Base-by-base conservation (phyloP, 2,329 filamentous ascomycete genomes). In the Dryadomyces quercivorus region DNA sequence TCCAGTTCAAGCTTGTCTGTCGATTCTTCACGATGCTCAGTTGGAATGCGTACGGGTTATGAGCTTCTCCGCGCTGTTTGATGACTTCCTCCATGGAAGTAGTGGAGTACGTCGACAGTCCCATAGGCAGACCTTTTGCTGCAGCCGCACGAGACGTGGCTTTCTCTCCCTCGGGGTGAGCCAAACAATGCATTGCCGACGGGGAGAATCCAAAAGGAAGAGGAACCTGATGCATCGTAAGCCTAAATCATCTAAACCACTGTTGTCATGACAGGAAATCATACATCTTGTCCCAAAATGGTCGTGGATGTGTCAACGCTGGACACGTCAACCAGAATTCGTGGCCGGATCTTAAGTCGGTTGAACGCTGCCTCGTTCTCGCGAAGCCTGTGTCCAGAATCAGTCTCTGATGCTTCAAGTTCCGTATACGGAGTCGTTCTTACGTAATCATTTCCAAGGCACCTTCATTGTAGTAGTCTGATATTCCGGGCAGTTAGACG, bases 391-490 rank as follows among this genome's bases (percentile, higher is more conserved):
- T 31, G 26, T 4, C 4, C 8, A 31, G 4, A 16, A 5, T 21
- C 20, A 22, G 12, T 22, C 21, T n/a, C 20, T 9, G 6, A 26
- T 42, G 8, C 43, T 7, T 43, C 38, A 46, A 31, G 12, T 31
- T n/a, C 2, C 34, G 7, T 8, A 13, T 50, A 42, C 5, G 16
- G 10, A 42, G 13, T 7, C 26, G 6, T 34, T 34, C 51, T 15
- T 46, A 70, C 67, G 75, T 78, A 55, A 74, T 66, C 26, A 76
- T 66, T 57, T 78, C 75, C 65, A 77, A 78, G 3, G 76, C 74
- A 7, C 77, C 77, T 57, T 75, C 76, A 61, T 81, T 80, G 63
- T 75, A 80, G 64, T 79, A 81, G 51, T 79, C 77, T 48, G 26
- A 8, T 31, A 8, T 31, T 31, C 4, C 36, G 3, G 5, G 12